These are phyloP conservation scores for Lecanicillium sp. DNA, from an alignment of 2,329 filamentous ascomycete genomes.

Conservation along the genomic window DNA sequence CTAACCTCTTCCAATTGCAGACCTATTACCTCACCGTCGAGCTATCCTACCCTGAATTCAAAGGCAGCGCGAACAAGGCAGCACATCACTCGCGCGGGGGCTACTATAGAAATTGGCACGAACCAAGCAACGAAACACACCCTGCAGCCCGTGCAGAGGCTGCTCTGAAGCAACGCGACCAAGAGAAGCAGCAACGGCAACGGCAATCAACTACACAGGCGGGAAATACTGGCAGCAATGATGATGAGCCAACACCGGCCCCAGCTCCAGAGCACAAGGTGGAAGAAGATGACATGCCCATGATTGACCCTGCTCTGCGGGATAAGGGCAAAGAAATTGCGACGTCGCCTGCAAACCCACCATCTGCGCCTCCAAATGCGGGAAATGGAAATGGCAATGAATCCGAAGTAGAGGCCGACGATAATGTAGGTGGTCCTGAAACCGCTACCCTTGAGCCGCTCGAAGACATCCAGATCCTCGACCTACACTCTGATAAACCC, in stretches of 20 bases:
- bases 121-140: constrained; percentile 13
- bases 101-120: constrained; percentile 36
- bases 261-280: constrained; percentile 7
- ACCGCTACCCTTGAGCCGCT: background rate
- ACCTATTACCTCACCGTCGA: constrained; percentile 58
- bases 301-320: constrained; percentile 16
- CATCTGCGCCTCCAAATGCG: constrained; percentile 1
- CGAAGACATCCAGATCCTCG: constrained; percentile 67
- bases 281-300: constrained; percentile 22
- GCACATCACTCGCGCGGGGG: constrained; percentile 32
- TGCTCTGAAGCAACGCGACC: constrained; percentile 2
- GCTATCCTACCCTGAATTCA: constrained; percentile 52
- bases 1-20: constrained; percentile 23
- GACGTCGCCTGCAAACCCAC: constrained; percentile 9
- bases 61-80: constrained; percentile 32
- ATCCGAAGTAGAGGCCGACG: constrained; percentile 6
- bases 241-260: constrained; percentile 23
- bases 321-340: constrained; percentile 13
- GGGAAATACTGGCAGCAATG: constrained; percentile 18
- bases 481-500: constrained; percentile 67
- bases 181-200: background rate
- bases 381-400: constrained; percentile 2
- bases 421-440: constrained; percentile 9
- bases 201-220: constrained; percentile 11
- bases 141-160: constrained; percentile 6